Evolutionary conservation across 2,329 filamentous ascomycete species (phyloP).

Genomic region (Apiospora saccharicola): DNA sequence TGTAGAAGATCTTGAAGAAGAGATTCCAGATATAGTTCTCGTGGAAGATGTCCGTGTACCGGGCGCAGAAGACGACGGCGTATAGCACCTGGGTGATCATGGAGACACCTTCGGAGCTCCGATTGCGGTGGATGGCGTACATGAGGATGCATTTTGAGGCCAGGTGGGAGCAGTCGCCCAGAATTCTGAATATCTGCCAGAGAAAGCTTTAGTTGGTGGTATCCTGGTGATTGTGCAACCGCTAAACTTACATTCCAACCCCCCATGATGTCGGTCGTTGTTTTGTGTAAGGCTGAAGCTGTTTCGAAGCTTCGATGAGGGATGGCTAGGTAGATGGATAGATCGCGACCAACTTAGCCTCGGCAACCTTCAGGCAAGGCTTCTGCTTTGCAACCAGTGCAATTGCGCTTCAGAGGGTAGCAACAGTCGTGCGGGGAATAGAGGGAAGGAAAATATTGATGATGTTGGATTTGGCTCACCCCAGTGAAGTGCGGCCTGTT

Average conservation of each 20-base stretch:
- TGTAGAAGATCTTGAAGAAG: constrained; percentile 89
- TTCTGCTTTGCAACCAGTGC: constrained; percentile 19
- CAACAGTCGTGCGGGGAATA: background rate
- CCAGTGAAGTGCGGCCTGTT: background rate
- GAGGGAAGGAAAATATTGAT: background rate
- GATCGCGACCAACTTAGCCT: background rate
- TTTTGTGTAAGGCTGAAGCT: background rate
- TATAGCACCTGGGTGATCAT: constrained; percentile 92
- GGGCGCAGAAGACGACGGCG: constrained; percentile 81
- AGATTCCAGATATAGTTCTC: constrained; percentile 71
- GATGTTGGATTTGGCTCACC: background rate
- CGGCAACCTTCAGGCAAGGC: constrained; percentile 4
- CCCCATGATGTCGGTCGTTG: constrained; percentile 32
- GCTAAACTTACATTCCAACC: constrained; percentile 39
- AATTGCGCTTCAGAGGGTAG: background rate
- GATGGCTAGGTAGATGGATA: background rate
- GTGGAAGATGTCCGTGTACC: constrained; percentile 84
- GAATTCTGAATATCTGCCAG: constrained; percentile 71
- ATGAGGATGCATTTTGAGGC: constrained; percentile 90
- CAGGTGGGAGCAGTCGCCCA: constrained; percentile 85
- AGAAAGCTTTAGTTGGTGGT: constrained; percentile 10
- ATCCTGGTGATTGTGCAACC: background rate
- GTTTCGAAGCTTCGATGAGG: constrained; percentile 4
- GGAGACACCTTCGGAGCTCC: constrained; percentile 88
- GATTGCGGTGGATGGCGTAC: constrained; percentile 87